Conservation (phyloP, 2,329 filamentous ascomycete genomes). For the Penicillium sp. region DNA sequence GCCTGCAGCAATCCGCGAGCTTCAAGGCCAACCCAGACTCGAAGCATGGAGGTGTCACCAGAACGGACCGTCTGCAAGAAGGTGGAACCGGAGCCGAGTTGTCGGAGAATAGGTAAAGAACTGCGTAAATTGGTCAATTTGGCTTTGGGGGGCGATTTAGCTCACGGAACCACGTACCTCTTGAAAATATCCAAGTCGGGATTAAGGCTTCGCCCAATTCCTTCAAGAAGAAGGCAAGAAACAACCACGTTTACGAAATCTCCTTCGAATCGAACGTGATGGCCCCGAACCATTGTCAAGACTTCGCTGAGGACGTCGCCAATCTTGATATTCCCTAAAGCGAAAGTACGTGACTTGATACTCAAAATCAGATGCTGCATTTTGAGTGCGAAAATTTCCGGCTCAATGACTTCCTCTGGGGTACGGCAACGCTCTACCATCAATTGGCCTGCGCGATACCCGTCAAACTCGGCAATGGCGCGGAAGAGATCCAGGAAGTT, state of each 20-base stretch:
- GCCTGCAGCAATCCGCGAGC: conserved; percentile 85
- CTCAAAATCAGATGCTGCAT: conserved; percentile 95
- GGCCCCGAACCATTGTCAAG: conserved; percentile 81
- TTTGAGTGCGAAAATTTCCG: conserved; percentile 87
- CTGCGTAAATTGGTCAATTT: conserved; percentile 44
- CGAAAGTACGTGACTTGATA: conserved; percentile 87
- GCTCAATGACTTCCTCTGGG: conserved; percentile 81
- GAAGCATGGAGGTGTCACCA: conserved; percentile 79
- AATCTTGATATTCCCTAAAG: conserved; percentile 91
- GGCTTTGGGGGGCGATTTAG: not conserved
- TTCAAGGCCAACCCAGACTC: conserved; percentile 89
- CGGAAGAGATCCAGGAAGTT: conserved; percentile 98
- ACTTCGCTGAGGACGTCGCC: conserved; percentile 92
- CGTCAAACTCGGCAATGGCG: conserved; percentile 92
- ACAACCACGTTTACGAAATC: conserved; percentile 99
- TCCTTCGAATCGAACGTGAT: conserved; percentile 92
- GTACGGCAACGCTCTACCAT: conserved; percentile 97
- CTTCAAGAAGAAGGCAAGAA: conserved; percentile 87
- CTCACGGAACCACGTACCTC: conserved; percentile 45
- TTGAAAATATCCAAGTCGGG: conserved; percentile 84
- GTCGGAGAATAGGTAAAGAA: conserved; percentile 83
- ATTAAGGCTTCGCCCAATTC: conserved; percentile 84
- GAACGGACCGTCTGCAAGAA: conserved; percentile 62
- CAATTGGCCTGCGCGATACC: conserved; percentile 87
- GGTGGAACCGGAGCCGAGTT: conserved; percentile 66